A percentile compares a stretch with the other conserved stretches of the same genome.
phyloP scores from a whole-genome alignment of 495 filamentous ascomycete genomes.

The Tuber borchii region DNA sequence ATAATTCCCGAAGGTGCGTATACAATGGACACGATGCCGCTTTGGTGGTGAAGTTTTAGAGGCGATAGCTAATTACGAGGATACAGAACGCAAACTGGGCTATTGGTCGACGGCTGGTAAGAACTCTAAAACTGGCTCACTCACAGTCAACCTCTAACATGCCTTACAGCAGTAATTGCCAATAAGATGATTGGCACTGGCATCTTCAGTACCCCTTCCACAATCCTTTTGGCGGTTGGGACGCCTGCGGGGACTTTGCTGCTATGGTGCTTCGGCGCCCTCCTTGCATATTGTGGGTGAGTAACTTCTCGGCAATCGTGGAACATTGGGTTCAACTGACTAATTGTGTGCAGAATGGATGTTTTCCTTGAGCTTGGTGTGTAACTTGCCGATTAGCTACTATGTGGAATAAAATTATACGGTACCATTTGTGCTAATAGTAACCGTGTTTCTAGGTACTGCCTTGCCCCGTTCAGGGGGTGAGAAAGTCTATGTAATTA shows the following conservation, averaged over 20 bases:
- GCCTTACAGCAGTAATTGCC: slow-evolving; percentile 44
- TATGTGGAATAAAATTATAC: background rate
- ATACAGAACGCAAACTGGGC: slow-evolving; percentile 20
- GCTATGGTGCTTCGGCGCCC: slow-evolving; percentile 50
- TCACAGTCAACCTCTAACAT: background rate
- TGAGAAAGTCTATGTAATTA: slow-evolving; percentile 50
- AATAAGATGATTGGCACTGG: slow-evolving; percentile 59
- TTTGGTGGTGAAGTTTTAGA: background rate
- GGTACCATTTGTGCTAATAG: background rate
- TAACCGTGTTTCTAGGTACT: slow-evolving; percentile 12
- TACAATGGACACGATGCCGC: background rate
- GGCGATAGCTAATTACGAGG: background rate
- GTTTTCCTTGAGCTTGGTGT: slow-evolving; percentile 26
- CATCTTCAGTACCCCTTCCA: slow-evolving; percentile 44
- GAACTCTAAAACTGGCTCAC: background rate
- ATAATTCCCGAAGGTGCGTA: slow-evolving; percentile 18
- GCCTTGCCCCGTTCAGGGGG: slow-evolving; percentile 49
- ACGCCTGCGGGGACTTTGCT: slow-evolving; percentile 51
- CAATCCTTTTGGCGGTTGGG: slow-evolving; percentile 43
- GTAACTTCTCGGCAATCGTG: background rate
- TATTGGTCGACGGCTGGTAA: slow-evolving; percentile 26
- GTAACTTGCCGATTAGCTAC: background rate
- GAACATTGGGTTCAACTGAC: background rate
- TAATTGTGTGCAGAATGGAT: slow-evolving; percentile 11
- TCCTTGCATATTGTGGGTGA: slow-evolving; percentile 24